phyloP scores from a whole-genome alignment of 2,329 filamentous ascomycete genomes.

The Reticulascus tulasneorum region DNA sequence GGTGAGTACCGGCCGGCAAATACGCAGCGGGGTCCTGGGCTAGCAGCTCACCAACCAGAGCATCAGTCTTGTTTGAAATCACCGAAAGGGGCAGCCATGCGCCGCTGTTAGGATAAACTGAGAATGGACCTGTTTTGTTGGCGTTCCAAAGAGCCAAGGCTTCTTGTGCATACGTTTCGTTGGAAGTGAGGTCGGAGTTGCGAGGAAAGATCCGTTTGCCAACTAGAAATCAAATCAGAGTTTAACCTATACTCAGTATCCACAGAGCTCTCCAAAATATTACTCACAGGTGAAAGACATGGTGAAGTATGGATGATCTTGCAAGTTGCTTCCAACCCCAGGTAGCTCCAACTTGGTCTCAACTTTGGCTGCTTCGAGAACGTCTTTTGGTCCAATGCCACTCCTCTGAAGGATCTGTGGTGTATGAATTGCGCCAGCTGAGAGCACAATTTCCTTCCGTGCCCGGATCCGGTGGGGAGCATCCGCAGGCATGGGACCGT shows the following conservation, averaged over 20 bases:
- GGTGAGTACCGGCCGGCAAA: slow-evolving; percentile 13
- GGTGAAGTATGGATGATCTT: slow-evolving; percentile 26
- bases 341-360: slow-evolving; percentile 26
- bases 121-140: slow-evolving; percentile 22
- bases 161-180: slow-evolving; percentile 26
- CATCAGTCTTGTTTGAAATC: slow-evolving; percentile 17
- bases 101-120: slow-evolving; percentile 24
- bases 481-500: slow-evolving; percentile 15
- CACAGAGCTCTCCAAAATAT: slow-evolving; percentile 5
- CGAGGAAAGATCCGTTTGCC: slow-evolving; percentile 6
- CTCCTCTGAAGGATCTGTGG: slow-evolving; percentile 50
- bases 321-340: slow-evolving; percentile 23
- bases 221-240: slow-evolving; percentile 9
- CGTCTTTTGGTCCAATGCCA: slow-evolving; percentile 40
- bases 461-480: slow-evolving; percentile 17
- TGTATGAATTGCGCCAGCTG: slow-evolving; percentile 45
- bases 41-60: slow-evolving; percentile 19
- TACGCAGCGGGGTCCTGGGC: slow-evolving; percentile 20
- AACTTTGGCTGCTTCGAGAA: slow-evolving; percentile 40
- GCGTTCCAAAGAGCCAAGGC: slow-evolving; percentile 18
- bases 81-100: slow-evolving; percentile 23
- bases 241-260: slow-evolving; percentile 13
- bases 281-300: slow-evolving; percentile 11
- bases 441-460: slow-evolving; percentile 43
- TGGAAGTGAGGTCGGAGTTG: too few relatives aligned